Conservation (phyloP, 768 basidiomycete species). For the Collybia mongolica region DNA sequence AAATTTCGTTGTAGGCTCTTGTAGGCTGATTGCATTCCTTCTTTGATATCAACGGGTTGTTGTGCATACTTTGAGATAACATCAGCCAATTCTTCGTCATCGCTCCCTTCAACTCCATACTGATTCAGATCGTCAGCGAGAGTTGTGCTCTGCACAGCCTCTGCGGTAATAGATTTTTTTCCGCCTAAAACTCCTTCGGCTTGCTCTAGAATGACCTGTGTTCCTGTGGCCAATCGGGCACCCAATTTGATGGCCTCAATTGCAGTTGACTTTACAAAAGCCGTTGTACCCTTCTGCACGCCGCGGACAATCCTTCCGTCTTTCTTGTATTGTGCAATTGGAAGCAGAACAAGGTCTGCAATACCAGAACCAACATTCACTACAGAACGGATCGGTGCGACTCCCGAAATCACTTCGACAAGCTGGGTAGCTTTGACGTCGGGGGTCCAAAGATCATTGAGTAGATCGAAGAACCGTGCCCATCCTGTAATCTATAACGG, state of each 20-base stretch:
- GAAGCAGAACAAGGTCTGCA: constrained; percentile 92
- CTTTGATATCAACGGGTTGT: constrained; percentile 80
- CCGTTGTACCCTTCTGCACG: constrained; percentile 89
- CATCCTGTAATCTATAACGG: constrained; percentile 84
- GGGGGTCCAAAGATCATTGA: constrained; percentile 99
- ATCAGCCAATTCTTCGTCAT: constrained; percentile 49
- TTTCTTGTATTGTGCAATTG: constrained; percentile 97
- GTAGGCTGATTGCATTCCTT: constrained; percentile 93
- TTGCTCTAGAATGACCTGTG: constrained; percentile 95
- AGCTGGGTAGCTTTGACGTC: constrained; percentile 99
- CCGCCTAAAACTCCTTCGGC: constrained; percentile 90
- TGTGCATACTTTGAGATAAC: constrained; percentile 90
- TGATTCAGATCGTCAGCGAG: constrained; percentile 30
- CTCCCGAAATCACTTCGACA: constrained; percentile 94
- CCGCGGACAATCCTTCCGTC: constrained; percentile 92
- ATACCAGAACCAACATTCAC: constrained; percentile 98
- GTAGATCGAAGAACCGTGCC: constrained; percentile 80
- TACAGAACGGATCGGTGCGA: constrained; percentile 92
- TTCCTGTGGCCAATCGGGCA: constrained; percentile 92
- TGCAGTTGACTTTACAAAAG: constrained; percentile 92
- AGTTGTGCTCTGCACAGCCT: constrained; percentile 53
- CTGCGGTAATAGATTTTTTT: constrained; percentile 62
- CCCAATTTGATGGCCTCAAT: constrained; percentile 95
- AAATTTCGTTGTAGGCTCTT: constrained; percentile 83
- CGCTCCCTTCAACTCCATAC: constrained; percentile 30